A percentile compares a stretch with the other conserved stretches of the same genome.
Evolutionary conservation across 345 rosid genomes (phyloP).

Genomic region (Iberis pinnata): DNA sequence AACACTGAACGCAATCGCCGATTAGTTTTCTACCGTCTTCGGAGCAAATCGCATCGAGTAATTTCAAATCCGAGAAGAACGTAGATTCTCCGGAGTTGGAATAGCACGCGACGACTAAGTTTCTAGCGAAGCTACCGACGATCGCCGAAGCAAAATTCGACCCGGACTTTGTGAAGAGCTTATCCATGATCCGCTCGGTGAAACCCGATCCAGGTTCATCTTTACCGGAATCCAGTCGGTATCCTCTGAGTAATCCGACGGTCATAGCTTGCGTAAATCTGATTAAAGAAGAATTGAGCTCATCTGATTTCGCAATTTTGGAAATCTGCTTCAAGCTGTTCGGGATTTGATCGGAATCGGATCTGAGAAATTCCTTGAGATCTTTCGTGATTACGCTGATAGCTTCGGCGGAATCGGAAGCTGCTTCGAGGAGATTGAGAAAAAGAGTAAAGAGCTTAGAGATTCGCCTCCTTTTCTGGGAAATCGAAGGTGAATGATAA

Average conservation of each 20-base stretch:
- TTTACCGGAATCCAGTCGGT: constrained; percentile 20
- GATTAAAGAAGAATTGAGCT: constrained; percentile 42
- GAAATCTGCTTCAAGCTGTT: constrained; percentile 66
- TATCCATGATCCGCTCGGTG: constrained; percentile 48
- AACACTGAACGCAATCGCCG: constrained; percentile 65
- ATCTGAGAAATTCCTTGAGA: constrained; percentile 43
- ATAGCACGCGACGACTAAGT: constrained; percentile 47
- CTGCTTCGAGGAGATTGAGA: constrained; percentile 46
- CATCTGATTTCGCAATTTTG: constrained; percentile 47
- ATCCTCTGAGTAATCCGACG: constrained; percentile 44
- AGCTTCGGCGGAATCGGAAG: constrained; percentile 54
- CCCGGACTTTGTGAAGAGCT: constrained; percentile 55
- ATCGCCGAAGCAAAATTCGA: constrained; percentile 72
- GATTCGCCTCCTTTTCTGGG: constrained; percentile 42
- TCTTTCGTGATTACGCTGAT: constrained; percentile 46
- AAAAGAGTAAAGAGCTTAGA: constrained; percentile 45
- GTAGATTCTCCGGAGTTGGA: constrained; percentile 8
- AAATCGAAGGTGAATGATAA: constrained; percentile 49
- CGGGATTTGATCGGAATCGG: constrained; percentile 66
- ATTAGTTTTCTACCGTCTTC: constrained; percentile 46
- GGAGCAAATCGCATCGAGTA: constrained; percentile 42
- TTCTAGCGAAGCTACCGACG: constrained; percentile 79
- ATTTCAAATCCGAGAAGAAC: constrained; percentile 19
- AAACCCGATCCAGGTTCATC: constrained; percentile 34
- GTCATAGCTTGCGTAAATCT: constrained; percentile 49